Base-by-base conservation (phyloP, 2,329 filamentous ascomycete genomes). In the Davidsoniella neocaledoniae region DNA sequence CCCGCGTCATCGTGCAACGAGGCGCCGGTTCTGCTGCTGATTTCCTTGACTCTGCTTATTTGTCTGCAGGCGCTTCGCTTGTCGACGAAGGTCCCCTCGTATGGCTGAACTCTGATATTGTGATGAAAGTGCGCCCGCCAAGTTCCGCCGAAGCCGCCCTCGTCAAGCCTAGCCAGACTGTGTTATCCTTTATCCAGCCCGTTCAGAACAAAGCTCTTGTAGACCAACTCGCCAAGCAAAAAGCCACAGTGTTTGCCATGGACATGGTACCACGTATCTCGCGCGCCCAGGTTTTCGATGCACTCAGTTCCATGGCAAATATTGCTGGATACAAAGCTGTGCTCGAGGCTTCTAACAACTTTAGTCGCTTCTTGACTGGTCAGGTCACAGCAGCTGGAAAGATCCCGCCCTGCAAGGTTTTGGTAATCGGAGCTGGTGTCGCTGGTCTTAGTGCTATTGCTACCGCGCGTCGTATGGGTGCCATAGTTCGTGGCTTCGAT, bases 321-420 rank as follows among this genome's bases (percentile, higher is more conserved):
- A 94, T 94, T 66, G 85, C 86, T 19, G 87, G 87, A 0, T 94
- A 94, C 67, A 94, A 93, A 64, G 87, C 86, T 39, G 85, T 94
- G 1, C 68, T 94, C 41, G 86, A 94, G 63, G 87, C 86, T 1
- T 88, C 85, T 12, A 94, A 94, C 63, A 79, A 83, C 55, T 94
- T 93, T 63, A 86, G 86, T 48, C 78, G 86, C 43, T 94, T 93
- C 60, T 66, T 94, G 56, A 93, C 86, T 10, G 87, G 86, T 25
- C 87, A 94, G 62, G 84, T 88, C 14, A 94, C 87, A 4, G 87
- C 87, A 47, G 87, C 87, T 49, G 87, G 87, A 43, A 79, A 91
- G 71, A 91, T 94, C 33, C 86, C 87, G 0, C 86, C 86, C 3
- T 86, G 84, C 62, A 94, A 94, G 63, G 83, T 94, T 5, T 69